Percentiles rank a stretch among this genome's conserved stretches.
Evolutionary conservation across 495 filamentous ascomycete genomes (phyloP).

Genomic region (Lasiosphaeria ovina): DNA sequence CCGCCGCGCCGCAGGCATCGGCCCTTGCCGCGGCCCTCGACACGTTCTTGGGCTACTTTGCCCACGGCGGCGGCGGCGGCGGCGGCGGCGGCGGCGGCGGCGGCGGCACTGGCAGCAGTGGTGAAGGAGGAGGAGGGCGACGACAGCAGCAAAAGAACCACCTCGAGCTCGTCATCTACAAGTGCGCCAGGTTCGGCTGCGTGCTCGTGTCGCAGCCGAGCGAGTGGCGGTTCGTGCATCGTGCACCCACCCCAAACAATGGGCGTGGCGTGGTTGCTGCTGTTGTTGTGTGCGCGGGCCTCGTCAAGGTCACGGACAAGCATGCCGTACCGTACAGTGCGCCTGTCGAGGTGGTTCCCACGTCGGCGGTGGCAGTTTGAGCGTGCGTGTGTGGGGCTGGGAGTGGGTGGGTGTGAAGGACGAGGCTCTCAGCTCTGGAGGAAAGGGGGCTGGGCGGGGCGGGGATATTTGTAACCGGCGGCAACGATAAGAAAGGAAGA

Average conservation of each 20-base stretch:
- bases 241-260: constrained; percentile 15
- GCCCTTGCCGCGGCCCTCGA: constrained; percentile 27
- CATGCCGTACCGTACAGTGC: constrained; percentile 24
- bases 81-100: too few species aligned
- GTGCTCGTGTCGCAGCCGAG: constrained; percentile 35
- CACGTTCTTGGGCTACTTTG: constrained; percentile 33
- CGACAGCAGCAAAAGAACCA: constrained; percentile 38
- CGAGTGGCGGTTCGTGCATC: constrained; percentile 29
- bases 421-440: not conserved
- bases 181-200: constrained; percentile 36
- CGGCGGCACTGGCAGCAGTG: too few species aligned
- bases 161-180: constrained; percentile 31
- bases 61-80: constrained; percentile 20
- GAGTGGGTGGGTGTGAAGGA: not conserved
- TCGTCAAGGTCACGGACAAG: constrained; percentile 28
- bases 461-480: too few species aligned
- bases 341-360: constrained; percentile 23
- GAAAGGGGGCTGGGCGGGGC: constrained; percentile 6
- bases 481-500: too few species aligned
- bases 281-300: constrained; percentile 32
- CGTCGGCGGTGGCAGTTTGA: constrained; percentile 16
- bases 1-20: constrained; percentile 30
- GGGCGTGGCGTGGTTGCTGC: constrained; percentile 9
- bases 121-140: too few species aligned
- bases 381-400: not conserved